Evolutionary conservation across 2,329 filamentous ascomycete genomes (phyloP), one percentile per base, ranked within the genome.

Genomic region (Zalaria obscura): DNA sequence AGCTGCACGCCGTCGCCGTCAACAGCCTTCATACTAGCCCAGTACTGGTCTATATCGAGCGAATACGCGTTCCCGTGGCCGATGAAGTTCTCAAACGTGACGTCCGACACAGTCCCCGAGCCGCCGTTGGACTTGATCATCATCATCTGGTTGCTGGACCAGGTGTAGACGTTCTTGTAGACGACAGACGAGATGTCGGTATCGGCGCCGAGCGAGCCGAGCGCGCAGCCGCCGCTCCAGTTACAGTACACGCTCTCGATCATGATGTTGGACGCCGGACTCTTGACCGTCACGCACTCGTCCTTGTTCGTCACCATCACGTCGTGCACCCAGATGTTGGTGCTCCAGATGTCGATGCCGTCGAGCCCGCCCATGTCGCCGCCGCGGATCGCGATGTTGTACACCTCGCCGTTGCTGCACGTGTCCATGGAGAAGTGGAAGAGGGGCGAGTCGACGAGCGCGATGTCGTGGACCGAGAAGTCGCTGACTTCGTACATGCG

Each of bases 201-300:
- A 43, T 65, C 63, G 8, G 58, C 55, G 4, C 63, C 66, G 2
- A 78, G 62, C 3, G 70, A 75, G 31, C 74, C 74, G 49, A 78
- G 71, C 7, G 68, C 72, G 47, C 70, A 74, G 29, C 55, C 72
- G 10, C 73, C 74, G n/a, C 65, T 70, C 67, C 67, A 73, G 60
- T 78, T 78, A 60, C 75, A 78, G 58, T 74, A 73, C 45, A 78
- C 65, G 47, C 69, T 71, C 50, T 78, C 73, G 32, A 77, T 56
- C n/a, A 76, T 60, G 32, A 77, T 66, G 52, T 76, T 67, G 40
- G 65, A 60, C 3, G 70, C 60, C 1, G 69, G 67, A 36, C 60
- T 66, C 55, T 72, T 76, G 45, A 75, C 68, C 2, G 71, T 75
- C 0, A 76, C 70, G 51, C 72, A 76, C 52, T 77, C 74, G 50